A percentile compares a stretch with the other conserved stretches of the same genome.
These are phyloP conservation scores for Evansstolkia leycettana DNA, from an alignment of 495 filamentous ascomycete species.

Conservation along the genomic window DNA sequence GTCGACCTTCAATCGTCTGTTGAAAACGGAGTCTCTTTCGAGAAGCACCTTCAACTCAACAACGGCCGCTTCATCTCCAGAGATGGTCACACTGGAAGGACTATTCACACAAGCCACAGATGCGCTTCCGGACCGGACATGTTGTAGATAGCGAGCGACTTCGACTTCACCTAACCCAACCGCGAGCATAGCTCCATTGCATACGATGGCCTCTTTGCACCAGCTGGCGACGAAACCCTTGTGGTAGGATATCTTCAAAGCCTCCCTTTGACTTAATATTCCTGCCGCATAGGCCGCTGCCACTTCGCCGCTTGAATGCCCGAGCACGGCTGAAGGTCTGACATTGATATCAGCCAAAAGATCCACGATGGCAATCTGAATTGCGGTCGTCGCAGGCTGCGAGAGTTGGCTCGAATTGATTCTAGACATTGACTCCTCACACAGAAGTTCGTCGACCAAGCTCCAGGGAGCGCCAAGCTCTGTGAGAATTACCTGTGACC, in stretches of 20 bases:
- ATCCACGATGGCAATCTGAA: constrained; percentile 16
- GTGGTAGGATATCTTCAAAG: constrained; percentile 10
- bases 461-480: constrained; percentile 5
- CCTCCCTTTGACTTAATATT: constrained; percentile 6
- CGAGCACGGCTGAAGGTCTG: constrained; percentile 6
- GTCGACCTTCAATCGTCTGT: constrained; percentile 25
- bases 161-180: constrained; percentile 10
- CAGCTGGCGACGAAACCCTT: constrained; percentile 9
- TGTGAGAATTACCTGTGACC: no score
- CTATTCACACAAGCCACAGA: constrained; percentile 24
- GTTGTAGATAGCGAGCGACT: constrained; percentile 6
- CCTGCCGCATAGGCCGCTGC: constrained; percentile 15
- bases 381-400: constrained; percentile 14
- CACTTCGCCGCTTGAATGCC: constrained; percentile 24
- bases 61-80: constrained; percentile 16
- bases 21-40: constrained; percentile 18
- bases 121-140: constrained; percentile 3
- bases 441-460: constrained; percentile 4
- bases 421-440: constrained; percentile 1
- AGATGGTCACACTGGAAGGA: constrained; percentile 22
- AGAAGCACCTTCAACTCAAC: constrained; percentile 18
- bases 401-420: neutral
- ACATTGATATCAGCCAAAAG: constrained; percentile 13
- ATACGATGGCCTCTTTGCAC: constrained; percentile 4
- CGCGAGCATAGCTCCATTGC: constrained; percentile 16